phyloP scores from a whole-genome alignment of 768 basidiomycete genomes.

The Coprinellus micaceus region DNA sequence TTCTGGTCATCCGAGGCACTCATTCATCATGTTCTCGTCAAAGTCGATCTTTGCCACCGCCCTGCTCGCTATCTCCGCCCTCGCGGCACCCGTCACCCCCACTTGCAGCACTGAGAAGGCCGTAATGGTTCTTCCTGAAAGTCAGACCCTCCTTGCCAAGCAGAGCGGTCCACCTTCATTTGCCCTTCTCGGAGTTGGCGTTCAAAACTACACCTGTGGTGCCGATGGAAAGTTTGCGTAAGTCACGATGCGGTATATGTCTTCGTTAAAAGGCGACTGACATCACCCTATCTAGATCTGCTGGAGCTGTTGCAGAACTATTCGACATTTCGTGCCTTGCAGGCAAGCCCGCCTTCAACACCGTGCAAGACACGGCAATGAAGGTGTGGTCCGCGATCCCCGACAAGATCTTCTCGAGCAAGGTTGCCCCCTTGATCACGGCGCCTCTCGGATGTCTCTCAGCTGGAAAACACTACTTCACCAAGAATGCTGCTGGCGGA shows the following conservation, averaged over 20 bases:
- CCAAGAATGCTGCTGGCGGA: conserved; percentile 43
- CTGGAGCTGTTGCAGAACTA: conserved; percentile 49
- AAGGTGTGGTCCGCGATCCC: conserved; percentile 23
- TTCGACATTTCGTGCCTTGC: conserved; percentile 52
- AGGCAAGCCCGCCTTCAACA: conserved; percentile 22
- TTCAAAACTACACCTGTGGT: conserved; percentile 55
- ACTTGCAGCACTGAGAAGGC: conserved; percentile 25
- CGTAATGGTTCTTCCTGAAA: conserved; percentile 24
- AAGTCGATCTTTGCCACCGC: conserved; percentile 15
- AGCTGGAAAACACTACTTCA: conserved; percentile 55
- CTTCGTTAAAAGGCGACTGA: background rate
- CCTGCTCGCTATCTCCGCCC: conserved; percentile 14
- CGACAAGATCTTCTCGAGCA: background rate
- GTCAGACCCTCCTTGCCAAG: conserved; percentile 29
- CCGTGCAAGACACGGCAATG: conserved; percentile 27
- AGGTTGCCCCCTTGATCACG: background rate
- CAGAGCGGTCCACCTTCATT: conserved; percentile 26
- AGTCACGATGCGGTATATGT: conserved; percentile 15
- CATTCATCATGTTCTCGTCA: background rate
- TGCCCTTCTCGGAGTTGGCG: conserved; percentile 44
- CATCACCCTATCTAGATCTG: conserved; percentile 27
- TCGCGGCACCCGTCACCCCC: conserved; percentile 14
- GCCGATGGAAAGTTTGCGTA: conserved; percentile 41
- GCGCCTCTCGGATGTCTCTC: background rate
- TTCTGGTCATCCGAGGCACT: background rate